Evolutionary conservation across 495 filamentous ascomycete species (phyloP).

Genomic region (Annulohypoxylon bovei): DNA sequence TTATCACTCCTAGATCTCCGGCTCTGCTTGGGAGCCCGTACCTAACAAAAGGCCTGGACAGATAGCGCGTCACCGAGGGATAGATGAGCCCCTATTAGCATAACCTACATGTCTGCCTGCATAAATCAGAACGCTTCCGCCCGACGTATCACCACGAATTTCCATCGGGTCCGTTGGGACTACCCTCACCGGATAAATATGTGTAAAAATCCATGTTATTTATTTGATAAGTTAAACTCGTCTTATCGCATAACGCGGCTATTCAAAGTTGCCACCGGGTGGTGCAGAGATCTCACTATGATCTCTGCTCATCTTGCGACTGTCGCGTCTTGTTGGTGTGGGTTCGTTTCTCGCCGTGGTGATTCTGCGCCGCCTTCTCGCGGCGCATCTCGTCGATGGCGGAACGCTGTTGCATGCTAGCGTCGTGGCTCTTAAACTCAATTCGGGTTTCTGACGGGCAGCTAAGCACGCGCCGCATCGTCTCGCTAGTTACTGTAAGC

Average conservation of each 20-base stretch:
- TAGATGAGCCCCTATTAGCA: constrained; percentile 6
- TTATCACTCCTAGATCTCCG: not conserved
- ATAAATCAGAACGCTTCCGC: constrained; percentile 27
- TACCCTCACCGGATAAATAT: constrained; percentile 31
- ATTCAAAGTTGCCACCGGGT: not conserved
- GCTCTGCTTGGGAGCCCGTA: not conserved
- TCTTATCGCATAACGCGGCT: constrained; percentile 10
- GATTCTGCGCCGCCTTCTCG: constrained; percentile 69
- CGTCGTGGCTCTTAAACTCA: constrained; percentile 91
- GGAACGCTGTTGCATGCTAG: constrained; percentile 80
- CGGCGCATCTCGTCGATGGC: constrained; percentile 85
- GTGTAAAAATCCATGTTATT: constrained; percentile 20
- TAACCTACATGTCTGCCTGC: constrained; percentile 20
- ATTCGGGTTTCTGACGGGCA: constrained; percentile 90
- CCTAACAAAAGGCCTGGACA: not conserved
- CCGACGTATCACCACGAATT: constrained; percentile 7
- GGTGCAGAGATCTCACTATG: constrained; percentile 20
- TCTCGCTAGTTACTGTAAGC: constrained; percentile 69
- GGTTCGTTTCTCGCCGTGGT: constrained; percentile 56
- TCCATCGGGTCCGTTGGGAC: constrained; percentile 12
- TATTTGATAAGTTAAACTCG: constrained; percentile 23
- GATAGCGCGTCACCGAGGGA: not conserved
- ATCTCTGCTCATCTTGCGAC: constrained; percentile 46
- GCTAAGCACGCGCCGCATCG: constrained; percentile 85
- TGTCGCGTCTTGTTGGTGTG: constrained; percentile 43